Conservation (phyloP, 2,329 filamentous ascomycete species). For the Sporothrix pallida region DNA sequence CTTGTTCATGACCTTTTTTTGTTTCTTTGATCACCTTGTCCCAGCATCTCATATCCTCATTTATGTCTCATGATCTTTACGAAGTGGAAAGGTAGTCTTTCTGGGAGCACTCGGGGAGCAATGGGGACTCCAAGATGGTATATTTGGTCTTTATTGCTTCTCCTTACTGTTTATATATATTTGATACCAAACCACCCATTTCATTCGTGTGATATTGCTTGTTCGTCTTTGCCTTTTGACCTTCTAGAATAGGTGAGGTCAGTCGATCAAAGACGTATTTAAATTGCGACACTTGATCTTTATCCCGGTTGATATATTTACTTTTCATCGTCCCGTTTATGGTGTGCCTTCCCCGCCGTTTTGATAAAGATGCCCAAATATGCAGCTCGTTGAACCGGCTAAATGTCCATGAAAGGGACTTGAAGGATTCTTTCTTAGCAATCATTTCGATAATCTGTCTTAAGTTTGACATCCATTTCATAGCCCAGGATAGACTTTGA, state of each 20-base stretch:
- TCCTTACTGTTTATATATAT: not conserved
- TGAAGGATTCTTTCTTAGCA: too few relatives aligned
- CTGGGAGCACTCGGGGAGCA: not conserved
- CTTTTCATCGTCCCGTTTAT: not conserved
- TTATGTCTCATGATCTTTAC: slow-evolving; percentile 6
- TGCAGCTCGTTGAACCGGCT: not conserved
- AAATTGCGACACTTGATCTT: not conserved
- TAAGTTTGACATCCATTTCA: too few relatives aligned
- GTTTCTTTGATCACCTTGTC: not conserved
- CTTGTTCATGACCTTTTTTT: not conserved
- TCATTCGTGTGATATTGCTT: not conserved
- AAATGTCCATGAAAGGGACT: not conserved
- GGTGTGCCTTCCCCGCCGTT: not conserved
- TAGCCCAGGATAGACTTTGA: too few relatives aligned
- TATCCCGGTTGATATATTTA: slow-evolving; percentile 7
- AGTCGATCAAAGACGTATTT: not conserved
- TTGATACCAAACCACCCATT: slow-evolving; percentile 1
- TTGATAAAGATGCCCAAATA: not conserved
- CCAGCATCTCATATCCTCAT: too few relatives aligned
- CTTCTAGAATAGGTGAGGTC: slow-evolving; percentile 8
- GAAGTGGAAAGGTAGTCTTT: not conserved
- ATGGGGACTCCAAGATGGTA: not conserved
- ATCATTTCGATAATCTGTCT: too few relatives aligned
- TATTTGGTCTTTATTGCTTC: not conserved
- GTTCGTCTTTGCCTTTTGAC: not conserved